A percentile compares a stretch with the other conserved stretches of the same genome.
phyloP scores from a whole-genome alignment of 139 green algal species.

The Chlorokybus atmophyticus region DNA sequence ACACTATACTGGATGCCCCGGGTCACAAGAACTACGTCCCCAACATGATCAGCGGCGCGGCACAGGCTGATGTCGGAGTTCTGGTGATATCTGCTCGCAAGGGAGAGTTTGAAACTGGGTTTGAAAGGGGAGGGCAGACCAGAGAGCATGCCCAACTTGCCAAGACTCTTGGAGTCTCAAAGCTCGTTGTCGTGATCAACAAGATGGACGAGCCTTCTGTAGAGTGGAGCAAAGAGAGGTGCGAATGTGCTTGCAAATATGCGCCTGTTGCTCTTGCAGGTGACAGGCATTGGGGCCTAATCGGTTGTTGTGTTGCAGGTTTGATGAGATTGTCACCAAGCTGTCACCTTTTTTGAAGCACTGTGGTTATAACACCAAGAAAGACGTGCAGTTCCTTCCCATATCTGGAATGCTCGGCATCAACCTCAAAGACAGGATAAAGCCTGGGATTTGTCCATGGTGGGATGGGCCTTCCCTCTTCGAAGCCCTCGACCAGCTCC shows the following conservation, averaged over 20 bases:
- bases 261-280: too few species aligned
- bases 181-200: slow-evolving; percentile 47
- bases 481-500: slow-evolving; percentile 69
- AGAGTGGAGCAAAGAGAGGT: slow-evolving; percentile 60
- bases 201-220: slow-evolving; percentile 45
- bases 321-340: slow-evolving; percentile 75
- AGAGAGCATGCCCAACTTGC: slow-evolving; percentile 46
- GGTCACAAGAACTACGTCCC: slow-evolving; percentile 51
- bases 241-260: slow-evolving; percentile 1
- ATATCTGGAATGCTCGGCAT: slow-evolving; percentile 77
- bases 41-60: slow-evolving; percentile 44
- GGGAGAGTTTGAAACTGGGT: slow-evolving; percentile 49
- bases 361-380: slow-evolving; percentile 80
- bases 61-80: slow-evolving; percentile 42
- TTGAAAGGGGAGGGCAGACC: slow-evolving; percentile 43
- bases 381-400: slow-evolving; percentile 73
- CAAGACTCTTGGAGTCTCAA: slow-evolving; percentile 42
- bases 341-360: slow-evolving; percentile 68
- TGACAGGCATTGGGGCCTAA: too few species aligned
- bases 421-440: slow-evolving; percentile 67
- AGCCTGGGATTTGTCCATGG: slow-evolving; percentile 53
- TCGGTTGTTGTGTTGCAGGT: too few species aligned
- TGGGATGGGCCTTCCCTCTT: slow-evolving; percentile 81
- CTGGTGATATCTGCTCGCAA: slow-evolving; percentile 42
- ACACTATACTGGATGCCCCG: slow-evolving; percentile 43